Evolutionary conservation across 1,139 yeast genomes (phyloP), one percentile per base, ranked within the genome.

Genomic region (Yamadazyma membranifaciens): DNA sequence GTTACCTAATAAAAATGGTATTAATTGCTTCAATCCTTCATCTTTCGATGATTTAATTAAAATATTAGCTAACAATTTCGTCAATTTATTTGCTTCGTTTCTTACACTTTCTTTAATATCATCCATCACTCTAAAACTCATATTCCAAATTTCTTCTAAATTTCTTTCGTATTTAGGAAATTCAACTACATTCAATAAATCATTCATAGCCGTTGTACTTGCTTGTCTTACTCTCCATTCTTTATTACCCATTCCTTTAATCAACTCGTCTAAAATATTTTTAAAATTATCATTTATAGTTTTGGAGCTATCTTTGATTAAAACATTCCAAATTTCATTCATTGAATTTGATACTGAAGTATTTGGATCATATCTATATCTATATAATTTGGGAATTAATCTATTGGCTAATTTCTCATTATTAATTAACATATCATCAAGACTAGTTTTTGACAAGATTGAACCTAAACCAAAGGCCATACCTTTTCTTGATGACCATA

Each of bases 181-280:
- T 1, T 81, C 73, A 27, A 77, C 72, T 6, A 81, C 75, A 49
- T 83, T 87, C 12, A 92, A 62, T 28, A 92, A 62, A 49, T 88
- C 92, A 31, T 78, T 69, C 45, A 89, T 62, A 0, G 92, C 98
- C 2, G 79, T 61, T 0, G 94, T 73, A 59, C 95, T 82, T 0
- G 97, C 96, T 58, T 92, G 95, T 51, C 98, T 77, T 0, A 84
- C 88, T 53, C 98, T 75, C 98, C 98, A 92, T 60, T 92, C 97
- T 45, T 83, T 79, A 47, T 81, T 81, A 1, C 88, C 84, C 84
- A 89, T 83, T 15, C 89, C 78, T 6, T 59, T 60, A 39, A 89
- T 59, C 5, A 89, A 63, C 52, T 88, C 97, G 5, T 69, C 61
- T 40, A 87, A 57, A 39, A 92, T 88, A 3, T 63, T 63, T 10